phyloP scores from a whole-genome alignment of 306 rosid species.

The Quercus wislizeni region DNA sequence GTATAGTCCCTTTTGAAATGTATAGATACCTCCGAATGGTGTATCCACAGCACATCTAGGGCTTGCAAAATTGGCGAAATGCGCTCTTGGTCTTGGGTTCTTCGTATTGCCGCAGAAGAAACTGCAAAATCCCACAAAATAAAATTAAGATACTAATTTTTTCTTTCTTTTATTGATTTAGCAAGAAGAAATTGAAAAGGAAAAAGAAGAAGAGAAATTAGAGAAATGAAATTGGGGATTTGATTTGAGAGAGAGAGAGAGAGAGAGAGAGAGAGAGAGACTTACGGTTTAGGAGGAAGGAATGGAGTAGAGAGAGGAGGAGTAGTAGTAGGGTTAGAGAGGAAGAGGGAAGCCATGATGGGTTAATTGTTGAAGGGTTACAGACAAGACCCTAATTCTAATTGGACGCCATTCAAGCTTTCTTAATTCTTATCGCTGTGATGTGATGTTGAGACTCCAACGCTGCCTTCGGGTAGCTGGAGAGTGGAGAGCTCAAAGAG shows the following conservation, averaged over 20 bases:
- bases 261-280: neutral
- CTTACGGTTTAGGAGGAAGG: constrained; percentile 56
- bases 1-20: neutral
- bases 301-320: constrained; percentile 38
- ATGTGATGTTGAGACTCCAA: too few relatives aligned
- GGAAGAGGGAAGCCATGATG: constrained; percentile 52
- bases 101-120: constrained; percentile 25
- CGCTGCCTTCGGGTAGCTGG: too few relatives aligned
- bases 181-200: too few relatives aligned
- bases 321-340: constrained; percentile 39
- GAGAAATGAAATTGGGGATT: too few relatives aligned
- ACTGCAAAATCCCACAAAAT: constrained; percentile 30
- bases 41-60: constrained; percentile 66
- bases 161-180: too few relatives aligned
- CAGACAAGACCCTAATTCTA: too few relatives aligned
- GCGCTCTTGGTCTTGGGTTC: constrained; percentile 8
- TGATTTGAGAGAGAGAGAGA: too few relatives aligned
- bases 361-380: neutral
- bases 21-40: constrained; percentile 64
- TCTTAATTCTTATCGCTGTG: too few relatives aligned
- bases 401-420: too few relatives aligned
- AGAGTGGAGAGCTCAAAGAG: too few relatives aligned
- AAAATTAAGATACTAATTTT: neutral
- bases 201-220: too few relatives aligned
- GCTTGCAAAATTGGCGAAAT: constrained; percentile 15